phyloP scores from a whole-genome alignment of 768 basidiomycete genomes.

The Hericium alpestre region DNA sequence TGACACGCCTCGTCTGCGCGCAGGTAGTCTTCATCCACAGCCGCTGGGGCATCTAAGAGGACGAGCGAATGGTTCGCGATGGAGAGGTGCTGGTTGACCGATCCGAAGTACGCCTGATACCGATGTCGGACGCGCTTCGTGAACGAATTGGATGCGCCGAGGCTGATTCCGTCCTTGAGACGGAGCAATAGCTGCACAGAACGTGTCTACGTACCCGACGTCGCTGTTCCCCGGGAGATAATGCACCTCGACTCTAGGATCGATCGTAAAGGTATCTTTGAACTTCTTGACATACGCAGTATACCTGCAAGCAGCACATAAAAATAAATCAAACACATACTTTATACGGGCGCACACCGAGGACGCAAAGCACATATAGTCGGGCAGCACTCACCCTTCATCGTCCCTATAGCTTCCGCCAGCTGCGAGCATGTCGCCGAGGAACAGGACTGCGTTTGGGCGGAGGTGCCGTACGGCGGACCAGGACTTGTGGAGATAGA shows the following conservation, averaged over 20 bases:
- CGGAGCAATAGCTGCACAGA: not conserved
- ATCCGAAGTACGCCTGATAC: slow-evolving; percentile 56
- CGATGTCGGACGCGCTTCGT: slow-evolving; percentile 36
- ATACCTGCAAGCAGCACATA: slow-evolving; percentile 41
- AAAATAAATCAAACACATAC: not conserved
- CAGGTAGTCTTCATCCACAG: slow-evolving; percentile 73
- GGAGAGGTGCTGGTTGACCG: slow-evolving; percentile 51
- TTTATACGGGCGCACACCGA: not conserved
- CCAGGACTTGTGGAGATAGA: slow-evolving; percentile 83
- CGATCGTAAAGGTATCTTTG: slow-evolving; percentile 51
- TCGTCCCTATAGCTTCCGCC: slow-evolving; percentile 57
- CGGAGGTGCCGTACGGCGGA: slow-evolving; percentile 42
- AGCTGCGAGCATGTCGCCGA: slow-evolving; percentile 90
- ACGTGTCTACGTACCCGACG: slow-evolving; percentile 41
- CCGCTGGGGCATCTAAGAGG: slow-evolving; percentile 61
- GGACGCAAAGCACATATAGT: not conserved
- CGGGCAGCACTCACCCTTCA: slow-evolving; percentile 48
- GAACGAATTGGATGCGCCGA: not conserved
- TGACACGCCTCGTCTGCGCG: slow-evolving; percentile 35
- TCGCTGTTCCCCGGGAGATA: slow-evolving; percentile 89
- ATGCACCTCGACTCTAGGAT: slow-evolving; percentile 38
- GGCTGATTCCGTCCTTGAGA: not conserved
- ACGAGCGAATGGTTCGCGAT: slow-evolving; percentile 65
- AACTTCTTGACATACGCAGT: slow-evolving; percentile 58
- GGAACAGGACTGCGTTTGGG: slow-evolving; percentile 68